Evolutionary conservation across 441 rosid species (phyloP), one percentile per base, ranked within the genome.

Genomic region (Gossypium davidsonii): DNA sequence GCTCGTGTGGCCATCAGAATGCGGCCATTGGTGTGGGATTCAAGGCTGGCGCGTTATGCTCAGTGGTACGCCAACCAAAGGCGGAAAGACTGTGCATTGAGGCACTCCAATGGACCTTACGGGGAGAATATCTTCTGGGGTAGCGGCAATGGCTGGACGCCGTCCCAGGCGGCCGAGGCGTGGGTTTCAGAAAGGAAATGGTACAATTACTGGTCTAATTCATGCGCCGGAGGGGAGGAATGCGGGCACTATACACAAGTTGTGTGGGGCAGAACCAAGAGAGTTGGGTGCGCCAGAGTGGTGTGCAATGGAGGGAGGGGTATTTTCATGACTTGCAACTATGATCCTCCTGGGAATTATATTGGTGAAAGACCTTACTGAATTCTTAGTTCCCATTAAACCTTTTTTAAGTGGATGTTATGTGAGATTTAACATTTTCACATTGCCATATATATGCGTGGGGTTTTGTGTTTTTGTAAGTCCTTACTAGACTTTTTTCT

Each of bases 301-400:
- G 78, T 37, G 12, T 88, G 92, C 65, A 70, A 23, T 8, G 83
- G 77, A 2, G 89, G 87, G 1, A 77, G 72, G 3, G 97, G 97
- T 4, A 91, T 87, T 37, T 91, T 93, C 83, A 90, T 93, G 79
- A 86, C 84, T 67, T 93, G 98, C 79, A 91, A 90, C 79, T 93
- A 93, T 77, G 92, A 93, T 75, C 98, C 98, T 65, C 98, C 98
- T 18, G 98, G 98, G 76, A 93, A 91, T 76, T 93, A 79, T 74
- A 78, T 88, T 72, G 98, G 98, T 14, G 91, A 93, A 78, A 86
- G 79, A 83, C 98, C 98, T 21, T 91, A 91, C 48, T 92, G 76
- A 87, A 14, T 51, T 52, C 18, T 75, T 83, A 69, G 87, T 62
- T 10, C 51, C 34, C 42, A 21, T 48, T 12, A 42, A 46, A 21